These are phyloP conservation scores for Zymoseptoria tritici DNA, from an alignment of 2,329 filamentous ascomycete species.

Conservation along the genomic window DNA sequence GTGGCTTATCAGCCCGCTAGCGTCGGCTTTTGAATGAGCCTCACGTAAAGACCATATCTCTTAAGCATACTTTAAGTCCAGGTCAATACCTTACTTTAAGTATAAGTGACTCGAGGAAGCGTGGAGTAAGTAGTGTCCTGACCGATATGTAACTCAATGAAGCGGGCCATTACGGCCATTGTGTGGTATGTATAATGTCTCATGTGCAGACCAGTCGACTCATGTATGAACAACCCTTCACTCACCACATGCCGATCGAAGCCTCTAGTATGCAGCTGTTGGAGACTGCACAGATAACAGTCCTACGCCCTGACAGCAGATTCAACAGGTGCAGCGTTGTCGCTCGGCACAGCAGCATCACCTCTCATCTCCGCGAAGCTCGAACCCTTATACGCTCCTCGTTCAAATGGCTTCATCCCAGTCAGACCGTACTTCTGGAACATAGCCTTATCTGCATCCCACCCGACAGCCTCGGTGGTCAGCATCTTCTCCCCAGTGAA, in stretches of 20 bases:
- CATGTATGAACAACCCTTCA: not conserved
- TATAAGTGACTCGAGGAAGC: not conserved
- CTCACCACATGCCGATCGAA: not conserved
- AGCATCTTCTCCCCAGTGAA: slow-evolving; percentile 96
- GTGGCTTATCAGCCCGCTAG: not conserved
- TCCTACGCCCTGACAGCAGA: not conserved
- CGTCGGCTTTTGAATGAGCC: not conserved
- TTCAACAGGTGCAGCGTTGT: not conserved
- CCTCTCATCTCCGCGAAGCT: slow-evolving; percentile 23
- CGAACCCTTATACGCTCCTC: slow-evolving; percentile 26
- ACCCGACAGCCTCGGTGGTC: slow-evolving; percentile 84
- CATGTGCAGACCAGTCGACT: not conserved
- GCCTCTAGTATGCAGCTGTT: not conserved
- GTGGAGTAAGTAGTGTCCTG: not conserved
- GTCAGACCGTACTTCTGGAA: slow-evolving; percentile 75
- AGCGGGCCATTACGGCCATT: not conserved
- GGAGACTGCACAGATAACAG: not conserved
- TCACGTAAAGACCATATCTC: not conserved
- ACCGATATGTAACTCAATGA: not conserved
- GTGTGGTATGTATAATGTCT: not conserved
- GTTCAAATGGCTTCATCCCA: slow-evolving; percentile 55
- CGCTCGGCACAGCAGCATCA: slow-evolving; percentile 4
- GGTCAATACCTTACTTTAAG: no score
- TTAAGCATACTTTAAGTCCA: no score
- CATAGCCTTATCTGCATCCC: slow-evolving; percentile 80